Conservation (phyloP, 768 basidiomycete genomes). For the Leccinum rimulosum region DNA sequence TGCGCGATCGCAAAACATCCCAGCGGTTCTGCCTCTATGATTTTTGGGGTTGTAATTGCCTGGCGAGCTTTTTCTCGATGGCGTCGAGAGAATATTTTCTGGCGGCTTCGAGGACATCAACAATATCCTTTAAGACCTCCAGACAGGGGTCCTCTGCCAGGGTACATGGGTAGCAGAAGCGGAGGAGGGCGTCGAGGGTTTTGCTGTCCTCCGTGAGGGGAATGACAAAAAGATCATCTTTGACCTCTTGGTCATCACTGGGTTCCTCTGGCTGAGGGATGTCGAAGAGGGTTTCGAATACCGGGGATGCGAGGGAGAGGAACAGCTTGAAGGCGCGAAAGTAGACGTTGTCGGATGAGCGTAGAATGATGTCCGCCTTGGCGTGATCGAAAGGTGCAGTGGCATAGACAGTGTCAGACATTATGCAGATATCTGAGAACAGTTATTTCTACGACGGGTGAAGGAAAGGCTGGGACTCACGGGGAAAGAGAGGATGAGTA, state of each 20-base stretch:
- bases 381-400: conserved; percentile 18
- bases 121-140: conserved; percentile 7
- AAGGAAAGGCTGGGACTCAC: not conserved
- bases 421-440: not conserved
- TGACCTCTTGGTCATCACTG: conserved; percentile 8
- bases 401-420: conserved; percentile 2
- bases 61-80: conserved; percentile 21
- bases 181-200: no score
- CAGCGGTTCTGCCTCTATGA: no score
- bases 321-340: conserved; percentile 31
- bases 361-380: conserved; percentile 22
- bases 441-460: not conserved
- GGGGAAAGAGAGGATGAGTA: no score
- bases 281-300: conserved; percentile 33
- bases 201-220: no score
- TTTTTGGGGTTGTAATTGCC: no score
- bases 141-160: conserved; percentile 16
- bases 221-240: no score
- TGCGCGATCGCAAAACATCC: conserved; percentile 32
- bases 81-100: conserved; percentile 21
- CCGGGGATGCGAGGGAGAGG: conserved; percentile 31
- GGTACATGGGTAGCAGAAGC: no score
- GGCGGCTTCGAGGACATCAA: conserved; percentile 18
- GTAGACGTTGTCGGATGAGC: conserved; percentile 26
- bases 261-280: conserved; percentile 25